Conservation (phyloP, 179 eudicot genomes). For the Camellia oleifera region DNA sequence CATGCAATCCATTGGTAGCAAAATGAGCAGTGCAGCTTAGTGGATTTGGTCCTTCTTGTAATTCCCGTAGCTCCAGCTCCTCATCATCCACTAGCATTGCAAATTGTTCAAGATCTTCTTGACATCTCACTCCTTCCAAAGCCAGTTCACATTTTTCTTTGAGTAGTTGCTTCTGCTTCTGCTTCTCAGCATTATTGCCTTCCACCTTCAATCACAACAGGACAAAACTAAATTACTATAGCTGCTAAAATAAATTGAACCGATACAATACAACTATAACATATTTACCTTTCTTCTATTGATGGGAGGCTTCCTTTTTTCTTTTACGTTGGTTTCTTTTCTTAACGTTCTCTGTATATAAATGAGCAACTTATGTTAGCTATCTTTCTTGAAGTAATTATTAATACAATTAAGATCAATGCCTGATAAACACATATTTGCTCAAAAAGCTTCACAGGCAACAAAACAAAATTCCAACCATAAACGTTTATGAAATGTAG, state of each 20-base stretch:
- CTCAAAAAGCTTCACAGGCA: not conserved
- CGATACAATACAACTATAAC: not conserved
- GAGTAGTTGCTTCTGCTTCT: constrained; percentile 45
- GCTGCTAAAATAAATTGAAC: not conserved
- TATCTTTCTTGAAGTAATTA: not conserved
- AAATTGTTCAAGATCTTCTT: constrained; percentile 41
- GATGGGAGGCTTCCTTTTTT: constrained; percentile 50
- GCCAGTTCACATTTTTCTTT: constrained; percentile 73
- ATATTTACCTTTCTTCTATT: constrained; percentile 53
- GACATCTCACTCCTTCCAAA: constrained; percentile 37
- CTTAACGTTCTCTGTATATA: constrained; percentile 41
- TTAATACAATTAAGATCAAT: not conserved
- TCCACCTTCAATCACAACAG: constrained; percentile 43
- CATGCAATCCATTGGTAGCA: constrained; percentile 46
- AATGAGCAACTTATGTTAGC: constrained; percentile 15
- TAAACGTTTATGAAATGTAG: not conserved
- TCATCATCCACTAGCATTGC: constrained; percentile 71
- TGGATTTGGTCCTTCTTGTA: constrained; percentile 73
- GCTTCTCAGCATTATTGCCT: constrained; percentile 33
- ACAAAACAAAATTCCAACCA: constrained; percentile 7
- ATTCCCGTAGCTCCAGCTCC: constrained; percentile 80
- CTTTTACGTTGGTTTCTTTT: constrained; percentile 41
- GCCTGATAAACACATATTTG: not conserved
- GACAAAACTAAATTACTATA: constrained; percentile 10
- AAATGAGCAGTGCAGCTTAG: constrained; percentile 73